These are phyloP conservation scores for Plasmodium coatneyi DNA, from an alignment of 169 alveolate genomes.

Conservation along the genomic window DNA sequence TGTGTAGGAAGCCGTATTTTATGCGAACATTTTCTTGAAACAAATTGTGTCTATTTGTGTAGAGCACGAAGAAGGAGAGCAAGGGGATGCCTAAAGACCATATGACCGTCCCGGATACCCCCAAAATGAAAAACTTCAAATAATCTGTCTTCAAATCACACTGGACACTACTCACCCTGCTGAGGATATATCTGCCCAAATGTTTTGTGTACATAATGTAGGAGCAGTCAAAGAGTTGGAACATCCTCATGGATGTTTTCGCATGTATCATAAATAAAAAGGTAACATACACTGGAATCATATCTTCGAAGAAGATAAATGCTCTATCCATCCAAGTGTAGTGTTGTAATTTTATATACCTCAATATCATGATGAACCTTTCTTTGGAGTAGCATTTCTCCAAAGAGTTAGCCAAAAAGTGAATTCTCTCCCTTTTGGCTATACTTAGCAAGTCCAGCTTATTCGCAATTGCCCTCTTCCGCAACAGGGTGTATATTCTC, in stretches of 20 bases:
- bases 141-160: slow-evolving; percentile 81
- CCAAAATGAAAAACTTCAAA: slow-evolving; percentile 81
- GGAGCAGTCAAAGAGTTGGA: slow-evolving; percentile 87
- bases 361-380: slow-evolving; percentile 84
- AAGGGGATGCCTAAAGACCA: slow-evolving; percentile 90
- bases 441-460: slow-evolving; percentile 72
- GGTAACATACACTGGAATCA: slow-evolving; percentile 90
- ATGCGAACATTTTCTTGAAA: slow-evolving; percentile 84
- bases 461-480: slow-evolving; percentile 68
- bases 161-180: slow-evolving; percentile 86
- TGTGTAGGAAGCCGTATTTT: slow-evolving; percentile 89
- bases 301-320: slow-evolving; percentile 86
- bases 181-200: slow-evolving; percentile 80
- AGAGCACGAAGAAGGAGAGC: slow-evolving; percentile 82
- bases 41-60: slow-evolving; percentile 81
- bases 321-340: slow-evolving; percentile 77
- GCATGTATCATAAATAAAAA: slow-evolving; percentile 87
- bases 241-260: slow-evolving; percentile 84
- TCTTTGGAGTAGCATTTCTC: slow-evolving; percentile 82
- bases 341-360: slow-evolving; percentile 85
- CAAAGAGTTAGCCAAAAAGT: slow-evolving; percentile 75
- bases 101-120: slow-evolving; percentile 83
- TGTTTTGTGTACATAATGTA: slow-evolving; percentile 75
- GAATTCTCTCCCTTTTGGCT: slow-evolving; percentile 80
- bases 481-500: slow-evolving; percentile 15